Evolutionary conservation across 495 filamentous ascomycete species (phyloP), one percentile per base, ranked within the genome.

Genomic region (Penicillium paradoxum): DNA sequence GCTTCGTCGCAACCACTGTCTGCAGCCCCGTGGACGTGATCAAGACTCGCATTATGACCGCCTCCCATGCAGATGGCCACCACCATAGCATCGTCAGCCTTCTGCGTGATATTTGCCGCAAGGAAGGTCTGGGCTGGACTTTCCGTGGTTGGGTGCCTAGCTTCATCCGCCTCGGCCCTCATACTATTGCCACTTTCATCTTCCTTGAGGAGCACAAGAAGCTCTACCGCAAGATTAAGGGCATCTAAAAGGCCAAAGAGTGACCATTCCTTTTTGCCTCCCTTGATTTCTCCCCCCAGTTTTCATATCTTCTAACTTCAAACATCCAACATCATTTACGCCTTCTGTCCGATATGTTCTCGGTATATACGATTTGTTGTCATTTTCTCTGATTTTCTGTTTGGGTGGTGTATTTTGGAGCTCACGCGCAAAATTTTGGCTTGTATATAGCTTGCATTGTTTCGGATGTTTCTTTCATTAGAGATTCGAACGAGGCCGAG

Each of bases 71-170:
- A 2, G 72, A 74, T 60, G 71, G 63, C 53, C 76, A 73, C 49
- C 83, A 78, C 32, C 79, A 84, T 45, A 79, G 79, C 33, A 73
- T 92, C 15, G 55, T 75, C 6, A 66, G 73, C 43, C 58, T 91
- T 17, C 62, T 95, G 57, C 65, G 71, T 6, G 84, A 90, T 34
- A 87, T 91, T 25, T 85, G 83, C 55, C 81, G 77, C 56, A 79
- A 82, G 47, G 91, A 98, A 67, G 92, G 92, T 24, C 67, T 89
- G 40, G 67, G 74, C 1, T 98, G 93, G 93, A 88, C 91, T 80
- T 97, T 97, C 71, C 85, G 86, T 63, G 93, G 93, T n/a, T 98
- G 93, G 93, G 86, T 96, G 39, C 93, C 93, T 9, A 93, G 89
- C 62, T 98, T 98, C 67, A 83, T 96, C 51, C 79, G 93, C n/a